These are phyloP conservation scores for Arthroderma sp. DNA, from an alignment of 2,329 filamentous ascomycete genomes.

Conservation along the genomic window DNA sequence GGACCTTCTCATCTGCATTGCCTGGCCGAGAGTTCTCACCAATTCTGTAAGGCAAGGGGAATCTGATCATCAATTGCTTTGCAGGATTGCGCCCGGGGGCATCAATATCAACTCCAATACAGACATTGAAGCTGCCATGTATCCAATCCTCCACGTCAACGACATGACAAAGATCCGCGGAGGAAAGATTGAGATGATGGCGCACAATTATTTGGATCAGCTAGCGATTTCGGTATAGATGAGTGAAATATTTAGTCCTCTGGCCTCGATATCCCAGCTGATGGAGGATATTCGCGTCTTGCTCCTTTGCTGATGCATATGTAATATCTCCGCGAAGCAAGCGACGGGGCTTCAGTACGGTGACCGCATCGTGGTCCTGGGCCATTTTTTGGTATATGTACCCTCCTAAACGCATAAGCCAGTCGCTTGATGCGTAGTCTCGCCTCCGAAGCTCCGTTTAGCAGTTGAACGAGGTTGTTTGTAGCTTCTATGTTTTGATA, in stretches of 20 bases:
- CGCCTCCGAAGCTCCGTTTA: no score
- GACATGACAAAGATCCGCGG: conserved; percentile 3
- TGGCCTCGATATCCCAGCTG: conserved; percentile 12
- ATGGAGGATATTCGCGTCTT: conserved; percentile 15
- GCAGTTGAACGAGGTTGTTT: no score
- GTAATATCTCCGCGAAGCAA: conserved; percentile 11
- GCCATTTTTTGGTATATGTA: no score
- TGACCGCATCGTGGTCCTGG: no score
- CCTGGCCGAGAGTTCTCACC: conserved; percentile 3
- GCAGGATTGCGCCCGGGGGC: not conserved
- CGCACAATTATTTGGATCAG: conserved; percentile 4
- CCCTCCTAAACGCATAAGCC: no score
- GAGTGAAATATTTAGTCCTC: conserved; percentile 5
- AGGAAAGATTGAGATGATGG: conserved; percentile 6
- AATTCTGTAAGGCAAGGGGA: conserved; percentile 9
- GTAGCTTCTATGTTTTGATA: no score
- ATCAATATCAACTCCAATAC: conserved; percentile 10
- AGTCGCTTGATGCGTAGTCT: no score
- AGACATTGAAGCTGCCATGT: conserved; percentile 25
- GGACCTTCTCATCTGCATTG: conserved; percentile 11
- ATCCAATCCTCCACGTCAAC: conserved; percentile 11
- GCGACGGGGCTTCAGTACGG: no score
- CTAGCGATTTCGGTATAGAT: not conserved
- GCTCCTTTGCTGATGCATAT: conserved; percentile 12
- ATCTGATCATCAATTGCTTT: not conserved